A percentile compares a stretch with the other conserved stretches of the same genome.
Conservation (phyloP, 805 yeast genomes). For the Teunomyces cretensis region DNA sequence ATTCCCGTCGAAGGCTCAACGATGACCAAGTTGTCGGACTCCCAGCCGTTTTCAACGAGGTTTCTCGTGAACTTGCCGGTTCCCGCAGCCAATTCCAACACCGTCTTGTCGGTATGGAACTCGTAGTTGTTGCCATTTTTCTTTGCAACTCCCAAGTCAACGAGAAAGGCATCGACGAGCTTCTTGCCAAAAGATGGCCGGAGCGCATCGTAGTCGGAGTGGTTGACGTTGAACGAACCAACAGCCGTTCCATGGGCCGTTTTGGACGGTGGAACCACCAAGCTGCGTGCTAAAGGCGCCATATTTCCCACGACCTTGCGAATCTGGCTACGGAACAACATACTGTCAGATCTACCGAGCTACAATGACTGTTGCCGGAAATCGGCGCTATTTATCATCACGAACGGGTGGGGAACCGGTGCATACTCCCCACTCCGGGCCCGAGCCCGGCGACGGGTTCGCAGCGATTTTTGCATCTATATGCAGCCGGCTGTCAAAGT, state of each 20-base stretch:
- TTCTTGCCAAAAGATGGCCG: constrained; percentile 49
- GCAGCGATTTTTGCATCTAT: too few relatives aligned
- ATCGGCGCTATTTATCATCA: too few relatives aligned
- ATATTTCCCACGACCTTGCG: too few relatives aligned
- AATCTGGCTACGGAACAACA: too few relatives aligned
- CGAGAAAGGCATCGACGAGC: constrained; percentile 43
- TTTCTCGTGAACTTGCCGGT: constrained; percentile 62
- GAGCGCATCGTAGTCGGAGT: constrained; percentile 48
- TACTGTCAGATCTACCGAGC: too few relatives aligned
- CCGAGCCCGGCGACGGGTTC: too few relatives aligned
- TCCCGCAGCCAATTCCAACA: constrained; percentile 59
- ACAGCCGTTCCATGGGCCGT: constrained; percentile 38
- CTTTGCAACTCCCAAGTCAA: constrained; percentile 29
- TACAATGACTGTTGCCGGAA: too few relatives aligned
- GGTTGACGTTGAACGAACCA: constrained; percentile 52
- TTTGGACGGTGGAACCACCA: too few relatives aligned
- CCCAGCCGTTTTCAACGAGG: constrained; percentile 40
- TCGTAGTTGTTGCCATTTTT: constrained; percentile 6
- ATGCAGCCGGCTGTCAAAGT: too few relatives aligned
- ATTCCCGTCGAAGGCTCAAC: constrained; percentile 62
- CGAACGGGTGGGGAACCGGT: too few relatives aligned
- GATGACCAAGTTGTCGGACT: constrained; percentile 32
- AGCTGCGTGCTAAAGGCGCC: too few relatives aligned
- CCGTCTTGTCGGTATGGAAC: constrained; percentile 20
- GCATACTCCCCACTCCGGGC: too few relatives aligned